Conservation (phyloP, 2,329 filamentous ascomycete genomes). For the Botryotinia calthae region DNA sequence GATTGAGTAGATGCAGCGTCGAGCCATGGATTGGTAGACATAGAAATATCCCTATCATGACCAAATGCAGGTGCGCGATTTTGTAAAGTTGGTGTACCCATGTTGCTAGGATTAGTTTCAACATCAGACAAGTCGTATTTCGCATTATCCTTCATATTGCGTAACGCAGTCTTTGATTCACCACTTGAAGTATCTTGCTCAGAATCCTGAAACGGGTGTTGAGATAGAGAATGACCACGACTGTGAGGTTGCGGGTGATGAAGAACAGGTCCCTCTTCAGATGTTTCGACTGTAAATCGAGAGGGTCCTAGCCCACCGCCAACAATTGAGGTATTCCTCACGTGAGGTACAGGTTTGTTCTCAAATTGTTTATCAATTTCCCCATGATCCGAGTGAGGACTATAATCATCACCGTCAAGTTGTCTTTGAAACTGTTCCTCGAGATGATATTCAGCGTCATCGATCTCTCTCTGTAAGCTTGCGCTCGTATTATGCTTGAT, state of each 20-base stretch:
- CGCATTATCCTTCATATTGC: constrained; percentile 22
- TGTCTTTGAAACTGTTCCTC: constrained; percentile 77
- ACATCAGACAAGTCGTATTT: constrained; percentile 59
- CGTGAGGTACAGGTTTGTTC: constrained; percentile 24
- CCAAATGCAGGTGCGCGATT: constrained; percentile 48
- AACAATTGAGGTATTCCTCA: constrained; percentile 30
- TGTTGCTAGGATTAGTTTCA: constrained; percentile 70
- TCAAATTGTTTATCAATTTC: constrained; percentile 29
- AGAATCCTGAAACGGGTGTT: constrained; percentile 61
- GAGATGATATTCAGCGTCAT: constrained; percentile 81
- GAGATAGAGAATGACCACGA: constrained; percentile 67
- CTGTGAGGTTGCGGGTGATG: constrained; percentile 75
- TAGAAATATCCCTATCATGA: constrained; percentile 56
- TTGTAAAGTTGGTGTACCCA: constrained; percentile 60
- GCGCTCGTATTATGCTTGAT: constrained; percentile 68
- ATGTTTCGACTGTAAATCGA: constrained; percentile 51
- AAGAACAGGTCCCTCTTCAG: constrained; percentile 55
- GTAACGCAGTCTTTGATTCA: constrained; percentile 28
- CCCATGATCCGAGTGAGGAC: constrained; percentile 51
- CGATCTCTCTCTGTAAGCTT: constrained; percentile 78
- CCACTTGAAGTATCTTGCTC: constrained; percentile 43
- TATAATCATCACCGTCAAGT: constrained; percentile 75
- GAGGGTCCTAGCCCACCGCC: constrained; percentile 33
- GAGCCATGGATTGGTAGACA: constrained; percentile 62
- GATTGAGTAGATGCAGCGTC: constrained; percentile 47